phyloP scores from a whole-genome alignment of 768 basidiomycete genomes.

The Lactarius trivialis region DNA sequence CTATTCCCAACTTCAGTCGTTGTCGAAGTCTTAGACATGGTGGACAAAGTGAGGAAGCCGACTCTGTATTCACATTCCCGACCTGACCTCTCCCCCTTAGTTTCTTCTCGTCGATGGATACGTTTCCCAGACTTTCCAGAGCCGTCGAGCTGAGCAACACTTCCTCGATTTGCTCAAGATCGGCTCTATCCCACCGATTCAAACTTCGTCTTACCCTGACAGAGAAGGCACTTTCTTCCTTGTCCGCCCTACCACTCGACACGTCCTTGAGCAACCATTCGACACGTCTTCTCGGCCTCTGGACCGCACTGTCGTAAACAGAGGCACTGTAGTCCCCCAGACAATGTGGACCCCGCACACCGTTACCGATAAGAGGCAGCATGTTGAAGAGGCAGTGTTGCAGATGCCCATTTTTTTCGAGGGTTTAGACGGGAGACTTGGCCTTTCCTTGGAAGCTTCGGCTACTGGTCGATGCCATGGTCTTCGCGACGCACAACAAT shows the following conservation, averaged over 20 bases:
- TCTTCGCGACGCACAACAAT: neutral
- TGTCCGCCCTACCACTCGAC: neutral
- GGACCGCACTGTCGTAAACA: neutral
- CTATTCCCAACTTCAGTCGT: neutral
- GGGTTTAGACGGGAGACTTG: neutral
- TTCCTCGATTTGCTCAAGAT: neutral
- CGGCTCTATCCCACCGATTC: neutral
- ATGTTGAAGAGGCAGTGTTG: neutral
- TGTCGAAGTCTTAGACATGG: neutral
- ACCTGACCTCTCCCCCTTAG: neutral
- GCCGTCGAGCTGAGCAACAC: neutral
- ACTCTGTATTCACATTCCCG: neutral
- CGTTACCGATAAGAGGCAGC: neutral
- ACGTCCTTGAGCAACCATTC: neutral
- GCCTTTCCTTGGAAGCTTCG: slow-evolving; percentile 4
- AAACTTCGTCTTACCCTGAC: neutral
- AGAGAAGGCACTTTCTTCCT: neutral
- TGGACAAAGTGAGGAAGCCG: neutral
- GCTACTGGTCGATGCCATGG: neutral
- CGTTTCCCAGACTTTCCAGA: neutral
- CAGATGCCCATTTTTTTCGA: slow-evolving; percentile 13
- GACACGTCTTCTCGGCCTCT: neutral
- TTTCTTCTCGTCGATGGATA: slow-evolving; percentile 14
- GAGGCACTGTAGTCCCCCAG: slow-evolving; percentile 13
- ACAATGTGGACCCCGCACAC: slow-evolving; percentile 2